A percentile compares a stretch with the other conserved stretches of the same genome.
Evolutionary conservation across 768 basidiomycete genomes (phyloP).

Genomic region (Leccinum longicurvipes): DNA sequence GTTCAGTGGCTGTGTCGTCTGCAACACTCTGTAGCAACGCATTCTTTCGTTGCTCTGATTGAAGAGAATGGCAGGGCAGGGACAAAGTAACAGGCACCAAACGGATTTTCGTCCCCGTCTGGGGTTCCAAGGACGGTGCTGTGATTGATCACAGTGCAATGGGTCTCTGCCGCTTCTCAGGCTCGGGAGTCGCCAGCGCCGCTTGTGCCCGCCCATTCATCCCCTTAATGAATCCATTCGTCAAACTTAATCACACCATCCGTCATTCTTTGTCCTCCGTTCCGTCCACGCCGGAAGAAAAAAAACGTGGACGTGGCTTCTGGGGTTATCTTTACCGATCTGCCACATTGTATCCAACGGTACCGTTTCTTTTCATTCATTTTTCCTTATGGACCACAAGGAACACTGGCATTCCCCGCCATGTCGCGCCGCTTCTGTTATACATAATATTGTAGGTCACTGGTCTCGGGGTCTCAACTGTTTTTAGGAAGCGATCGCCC

Average conservation of each 20-base stretch:
- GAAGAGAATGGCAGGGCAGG: no score
- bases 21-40: no score
- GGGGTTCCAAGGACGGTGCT: no score
- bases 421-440: background rate
- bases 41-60: no score
- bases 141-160: background rate
- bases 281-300: background rate
- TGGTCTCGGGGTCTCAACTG: background rate
- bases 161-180: background rate
- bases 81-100: background rate
- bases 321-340: background rate
- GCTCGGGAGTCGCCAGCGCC: background rate
- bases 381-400: background rate
- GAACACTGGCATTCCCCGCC: background rate
- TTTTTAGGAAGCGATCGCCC: background rate
- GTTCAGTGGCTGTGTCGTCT: slow-evolving; percentile 15
- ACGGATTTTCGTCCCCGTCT: background rate
- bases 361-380: background rate
- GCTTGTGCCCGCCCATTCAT: background rate
- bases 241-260: background rate
- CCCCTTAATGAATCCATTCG: background rate
- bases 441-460: background rate
- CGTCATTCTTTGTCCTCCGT: background rate
- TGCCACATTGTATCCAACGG: background rate
- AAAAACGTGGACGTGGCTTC: background rate